Evolutionary conservation across 805 yeast genomes (phyloP), one percentile per base, ranked within the genome.

Genomic region (Suhomyces sp.): DNA sequence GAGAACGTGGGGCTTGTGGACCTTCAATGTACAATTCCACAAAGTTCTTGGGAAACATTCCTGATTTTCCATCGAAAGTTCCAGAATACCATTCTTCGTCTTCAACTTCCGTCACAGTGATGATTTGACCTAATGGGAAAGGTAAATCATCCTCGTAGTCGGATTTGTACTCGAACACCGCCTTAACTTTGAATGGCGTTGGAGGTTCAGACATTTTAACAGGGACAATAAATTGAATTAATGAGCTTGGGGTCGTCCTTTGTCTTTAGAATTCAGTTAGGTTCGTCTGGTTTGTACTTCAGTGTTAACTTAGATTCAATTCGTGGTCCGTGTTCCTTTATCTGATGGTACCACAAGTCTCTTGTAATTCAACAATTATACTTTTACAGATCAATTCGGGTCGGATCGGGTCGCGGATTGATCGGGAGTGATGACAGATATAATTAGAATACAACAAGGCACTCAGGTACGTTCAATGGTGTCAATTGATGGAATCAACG

Each of bases 31-130:
- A 15, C 15, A 43, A 36, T 32, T 76, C 77, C 4, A 91, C 98
- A 64, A 87, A 91, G 52, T 78, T 79, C 54, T 75, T 77, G 3
- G 98, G 98, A 50, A 93, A 93, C 65, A 90, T 81, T 6, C 98
- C 98, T 14, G 74, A 60, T 28, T 63, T 60, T 4, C 86, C 86
- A 20, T 65, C 63, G 48, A 74, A 83, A 4, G 70, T 63, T 3
- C 98, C 98, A 25, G 74, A 67, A 53, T 77, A 83, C 98, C 98
- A 93, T 44, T 90, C 96, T 5, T 81, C 95, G 57, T 91, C 97
- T 47, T 88, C 96, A 35, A 86, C 70, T 24, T 76, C 78, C 4
- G 81, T 78, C 18, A 91, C 96, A 3, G 79, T 76, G 45, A 91
- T 81, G 19, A 74, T 45, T 55, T 84, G 88, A 14, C 84, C 90